phyloP scores from a whole-genome alignment of 2,329 filamentous ascomycete genomes.

The Ascochyta lentis region DNA sequence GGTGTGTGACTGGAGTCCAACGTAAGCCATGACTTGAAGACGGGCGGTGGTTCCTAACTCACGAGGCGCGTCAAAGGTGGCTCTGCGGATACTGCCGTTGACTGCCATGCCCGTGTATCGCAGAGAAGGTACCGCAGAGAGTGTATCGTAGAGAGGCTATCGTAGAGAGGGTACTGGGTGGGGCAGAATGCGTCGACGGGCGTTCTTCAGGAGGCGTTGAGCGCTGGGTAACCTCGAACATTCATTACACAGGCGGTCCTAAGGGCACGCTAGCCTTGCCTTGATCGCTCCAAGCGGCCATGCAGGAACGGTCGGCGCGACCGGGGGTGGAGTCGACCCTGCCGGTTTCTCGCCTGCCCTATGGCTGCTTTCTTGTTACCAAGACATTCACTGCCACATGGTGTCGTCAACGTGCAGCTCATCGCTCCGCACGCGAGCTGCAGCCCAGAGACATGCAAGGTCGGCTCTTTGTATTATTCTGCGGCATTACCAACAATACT shows the following conservation, averaged over 20 bases:
- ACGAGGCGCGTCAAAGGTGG: slow-evolving; percentile 32
- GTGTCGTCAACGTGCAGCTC: slow-evolving; percentile 14
- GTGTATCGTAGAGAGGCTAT: too few species aligned
- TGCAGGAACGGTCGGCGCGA: slow-evolving; percentile 15
- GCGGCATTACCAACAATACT: slow-evolving; percentile 12
- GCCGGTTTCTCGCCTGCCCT: slow-evolving; percentile 19
- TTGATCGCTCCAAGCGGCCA: slow-evolving; percentile 13
- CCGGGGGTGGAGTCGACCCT: slow-evolving; percentile 8
- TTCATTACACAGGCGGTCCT: slow-evolving; percentile 11
- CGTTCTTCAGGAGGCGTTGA: slow-evolving; percentile 19
- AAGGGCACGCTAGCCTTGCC: slow-evolving; percentile 12
- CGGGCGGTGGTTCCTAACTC: slow-evolving; percentile 9
- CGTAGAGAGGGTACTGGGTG: not conserved
- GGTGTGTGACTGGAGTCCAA: slow-evolving; percentile 24
- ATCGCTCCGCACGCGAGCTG: slow-evolving; percentile 1
- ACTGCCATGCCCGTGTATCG: slow-evolving; percentile 27
- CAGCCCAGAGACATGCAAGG: not conserved
- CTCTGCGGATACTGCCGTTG: slow-evolving; percentile 35
- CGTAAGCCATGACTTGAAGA: slow-evolving; percentile 21
- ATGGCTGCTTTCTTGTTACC: slow-evolving; percentile 22
- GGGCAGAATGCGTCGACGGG: not conserved
- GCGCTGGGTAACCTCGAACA: slow-evolving; percentile 8
- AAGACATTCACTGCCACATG: slow-evolving; percentile 12
- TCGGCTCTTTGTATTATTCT: not conserved
- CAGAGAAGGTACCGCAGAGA: not conserved